Base-by-base conservation (phyloP, 257 asterid genomes). In the Euphrasia confusa region DNA sequence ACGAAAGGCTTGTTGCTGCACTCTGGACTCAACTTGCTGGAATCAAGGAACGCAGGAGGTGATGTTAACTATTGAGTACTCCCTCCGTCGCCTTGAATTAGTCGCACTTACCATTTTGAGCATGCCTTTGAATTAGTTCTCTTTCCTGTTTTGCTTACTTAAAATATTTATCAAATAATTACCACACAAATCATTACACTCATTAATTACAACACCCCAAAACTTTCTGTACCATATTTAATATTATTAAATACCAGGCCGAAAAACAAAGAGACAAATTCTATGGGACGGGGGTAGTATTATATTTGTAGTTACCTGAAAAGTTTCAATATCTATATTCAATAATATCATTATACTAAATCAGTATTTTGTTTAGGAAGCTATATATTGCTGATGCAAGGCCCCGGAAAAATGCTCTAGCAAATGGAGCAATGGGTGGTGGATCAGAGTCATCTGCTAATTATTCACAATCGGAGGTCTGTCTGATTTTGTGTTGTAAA, bases 361-460 rank as follows among this genome's bases (percentile, higher is more conserved):
- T 58, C 26, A 54, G 37, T 64, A 37, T 58, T 62, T 68, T 45
- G 27, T 59, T 47, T 76, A 93, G 99, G 93, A 93, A 93, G 79
- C 83, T 93, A 63, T 93, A 89, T 70, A 93, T 93, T 48, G 95
- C 94, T 75, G 99, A 93, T 79, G 99, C 99, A 75, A 87, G 99
- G 79, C 97, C 99, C n/a, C 79, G 97, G 72, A 93, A 87, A 78
- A 93, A 93, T 74, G 99, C 99, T 78, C 69, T 93, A 69, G 99
- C 99, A 65, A 93, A 93, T 87, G 99, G 99, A 69, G 99, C 99
- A 61, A 89, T 93, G 99, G 99, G 99, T 59, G 99, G 99, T 70
- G 99, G 99, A 78, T 93, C 99, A 2, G 99, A 93, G 80, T 93
- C 99, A 45, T 93, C 99, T 68, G 84, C 99, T 73, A 82, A 93